Base-by-base conservation (phyloP, 768 basidiomycete genomes). In the Termitomyces sp. region DNA sequence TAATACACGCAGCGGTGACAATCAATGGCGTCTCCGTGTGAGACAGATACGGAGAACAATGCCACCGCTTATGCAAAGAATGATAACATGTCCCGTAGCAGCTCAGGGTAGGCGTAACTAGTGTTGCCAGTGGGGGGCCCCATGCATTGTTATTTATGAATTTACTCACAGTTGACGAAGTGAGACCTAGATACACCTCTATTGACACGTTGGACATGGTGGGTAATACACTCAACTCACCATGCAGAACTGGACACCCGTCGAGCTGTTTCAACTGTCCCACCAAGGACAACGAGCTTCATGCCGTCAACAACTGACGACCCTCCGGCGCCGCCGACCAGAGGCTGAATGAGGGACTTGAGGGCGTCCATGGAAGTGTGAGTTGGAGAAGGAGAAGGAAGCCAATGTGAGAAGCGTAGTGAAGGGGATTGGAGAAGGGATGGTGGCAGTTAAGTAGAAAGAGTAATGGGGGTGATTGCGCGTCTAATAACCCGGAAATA, bases 261-360 rank as follows among this genome's bases (percentile, higher is more conserved):
- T 65, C 90, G 79, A 0, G 90, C 90, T 0, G 90, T 93, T 74
- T 92, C 90, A 58, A 93, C 91, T 1, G 91, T 92, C 57, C 90
- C 90, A 58, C 90, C 90, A 52, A 93, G 79, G 46, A 92, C 88
- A 73, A 93, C 91, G 68, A 92, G 88, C 75, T 93, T 93, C 78
- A 92, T 86, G 63, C 90, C 91, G 67, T 93, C 90, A 72, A 93
- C 81, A 77, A 92, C 83, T 50, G 88, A 90, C 28, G 86, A 88
- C 63, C 85, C 82, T 52, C 82, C 86, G 68, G 79, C 82, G 72
- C 84, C 84, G 73, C 85, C 86, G 65, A 89, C 85, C 69, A 92
- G 84, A 60, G 89, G 89, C 68, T 88, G 86, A 56, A 90, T 81
- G 69, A 92, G 83, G 53, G 87, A 90, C 75, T 85, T 88, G 76